Percentiles rank a stretch among this genome's conserved stretches.
Evolutionary conservation across 345 rosid genomes (phyloP).

Genomic region (Rhodamnia rubescens): DNA sequence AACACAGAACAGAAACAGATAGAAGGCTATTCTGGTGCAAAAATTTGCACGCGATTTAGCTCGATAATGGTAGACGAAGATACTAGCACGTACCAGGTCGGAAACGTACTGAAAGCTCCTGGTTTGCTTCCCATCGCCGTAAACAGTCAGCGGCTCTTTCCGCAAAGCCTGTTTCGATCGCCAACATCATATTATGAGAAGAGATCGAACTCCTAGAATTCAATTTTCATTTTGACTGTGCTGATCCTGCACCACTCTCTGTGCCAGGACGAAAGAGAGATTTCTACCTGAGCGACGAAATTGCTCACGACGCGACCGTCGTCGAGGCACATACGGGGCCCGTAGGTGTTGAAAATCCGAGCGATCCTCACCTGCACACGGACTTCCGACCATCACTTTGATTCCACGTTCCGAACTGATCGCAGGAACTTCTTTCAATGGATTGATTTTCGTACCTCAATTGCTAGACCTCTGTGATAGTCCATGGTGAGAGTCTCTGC

Average conservation of each 20-base stretch:
- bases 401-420: not conserved
- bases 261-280: not conserved
- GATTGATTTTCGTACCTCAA: constrained; percentile 28
- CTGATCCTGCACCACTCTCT: not conserved
- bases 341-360: constrained; percentile 76
- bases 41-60: not conserved
- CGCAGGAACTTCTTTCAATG: not conserved
- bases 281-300: constrained; percentile 60
- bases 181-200: not conserved
- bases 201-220: not conserved
- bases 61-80: not conserved
- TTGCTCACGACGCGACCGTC: constrained; percentile 91
- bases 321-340: constrained; percentile 84
- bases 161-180: constrained; percentile 46
- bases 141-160: constrained; percentile 81
- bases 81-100: constrained; percentile 39
- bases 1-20: not conserved
- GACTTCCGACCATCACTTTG: not conserved
- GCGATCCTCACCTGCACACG: constrained; percentile 62
- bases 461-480: constrained; percentile 60
- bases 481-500: constrained; percentile 82
- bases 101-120: constrained; percentile 87
- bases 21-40: not conserved
- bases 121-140: constrained; percentile 89
- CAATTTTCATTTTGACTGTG: not conserved